Percentiles rank a stretch among this genome's conserved stretches.
Evolutionary conservation across 352 stramenopile genomes (phyloP).

Genomic region (Blastocystis sp.): DNA sequence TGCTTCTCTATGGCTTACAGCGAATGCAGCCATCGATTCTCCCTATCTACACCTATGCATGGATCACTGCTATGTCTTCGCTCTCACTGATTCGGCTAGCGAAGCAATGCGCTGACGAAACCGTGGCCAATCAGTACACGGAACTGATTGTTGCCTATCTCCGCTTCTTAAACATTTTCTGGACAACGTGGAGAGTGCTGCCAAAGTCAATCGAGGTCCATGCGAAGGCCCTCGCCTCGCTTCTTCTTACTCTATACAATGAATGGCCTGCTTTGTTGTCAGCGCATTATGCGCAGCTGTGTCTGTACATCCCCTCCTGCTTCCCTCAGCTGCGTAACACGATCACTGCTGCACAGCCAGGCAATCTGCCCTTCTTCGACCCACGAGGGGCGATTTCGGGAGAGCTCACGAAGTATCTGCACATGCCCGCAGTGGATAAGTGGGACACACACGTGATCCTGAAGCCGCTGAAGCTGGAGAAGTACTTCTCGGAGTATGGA

Average conservation of each 20-base stretch:
- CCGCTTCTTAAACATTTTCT: constrained; percentile 6
- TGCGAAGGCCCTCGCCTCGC: neutral
- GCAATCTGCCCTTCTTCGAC: neutral
- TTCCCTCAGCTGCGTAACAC: constrained; percentile 43
- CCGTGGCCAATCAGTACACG: neutral
- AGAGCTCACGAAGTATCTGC: neutral
- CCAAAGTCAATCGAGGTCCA: neutral
- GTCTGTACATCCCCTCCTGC: neutral
- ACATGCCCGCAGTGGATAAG: neutral
- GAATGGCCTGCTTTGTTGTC: neutral
- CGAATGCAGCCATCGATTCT: neutral
- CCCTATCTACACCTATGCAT: neutral
- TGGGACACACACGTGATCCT: constrained; percentile 11
- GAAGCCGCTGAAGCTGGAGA: neutral
- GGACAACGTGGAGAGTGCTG: neutral
- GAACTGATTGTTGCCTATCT: neutral
- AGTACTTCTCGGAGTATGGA: neutral
- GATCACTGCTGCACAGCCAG: neutral
- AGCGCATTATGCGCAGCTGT: constrained; percentile 20
- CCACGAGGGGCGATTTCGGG: neutral
- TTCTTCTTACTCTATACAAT: neutral
- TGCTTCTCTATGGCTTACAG: constrained; percentile 32
- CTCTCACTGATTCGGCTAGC: neutral
- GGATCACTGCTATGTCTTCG: neutral
- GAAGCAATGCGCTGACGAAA: neutral